Base-by-base conservation (phyloP, 768 basidiomycete genomes). In the Piloderma croceum region DNA sequence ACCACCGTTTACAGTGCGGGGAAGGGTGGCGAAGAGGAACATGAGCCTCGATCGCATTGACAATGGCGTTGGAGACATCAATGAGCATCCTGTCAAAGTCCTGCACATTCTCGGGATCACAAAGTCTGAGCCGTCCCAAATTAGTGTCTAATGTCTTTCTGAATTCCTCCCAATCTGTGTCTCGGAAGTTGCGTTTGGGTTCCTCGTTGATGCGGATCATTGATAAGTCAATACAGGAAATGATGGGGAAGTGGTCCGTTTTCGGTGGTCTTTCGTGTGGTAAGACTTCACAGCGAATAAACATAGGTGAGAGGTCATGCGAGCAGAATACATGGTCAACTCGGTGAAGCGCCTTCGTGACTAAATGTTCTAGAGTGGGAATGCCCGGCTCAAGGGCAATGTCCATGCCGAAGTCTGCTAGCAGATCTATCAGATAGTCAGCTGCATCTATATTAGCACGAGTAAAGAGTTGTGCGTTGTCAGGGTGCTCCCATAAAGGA, bases 401-500 rank as follows among this genome's bases (percentile, higher is more conserved):
- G 15, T 38, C 25, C 36, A 38, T 36, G 24, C 23, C n/a, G 34
- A 32, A 32, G 29, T 24, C 31, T 41, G 20, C 31, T 29, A 29
- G 27, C 27, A 29, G 10, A 15, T 29, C 27, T 15, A 29, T 9
- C 10, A 29, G 27, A 9, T 29, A 9, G 10, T 29, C 27, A 15
- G 54, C 48, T 1, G 21, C 35, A 3, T 47, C 36, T 0, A 54
- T 41, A 3, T 34, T 34, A 7, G 2, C 22, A 2, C 11, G 27
- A 1, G 48, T 56, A 38, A 61, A 62, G 0, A 64, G 50, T n/a
- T 59, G 54, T 0, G 20, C 4, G 43, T 69, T 65, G 1, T 41
- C 4, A 1, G 38, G 25, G 1, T 56, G 48, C n/a, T 71, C 69
- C 69, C 69, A 70, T 3, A 58, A 27, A 0, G 60, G 58, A 48